Evolutionary conservation across 441 rosid species (phyloP).

Genomic region (Populus hybrid): DNA sequence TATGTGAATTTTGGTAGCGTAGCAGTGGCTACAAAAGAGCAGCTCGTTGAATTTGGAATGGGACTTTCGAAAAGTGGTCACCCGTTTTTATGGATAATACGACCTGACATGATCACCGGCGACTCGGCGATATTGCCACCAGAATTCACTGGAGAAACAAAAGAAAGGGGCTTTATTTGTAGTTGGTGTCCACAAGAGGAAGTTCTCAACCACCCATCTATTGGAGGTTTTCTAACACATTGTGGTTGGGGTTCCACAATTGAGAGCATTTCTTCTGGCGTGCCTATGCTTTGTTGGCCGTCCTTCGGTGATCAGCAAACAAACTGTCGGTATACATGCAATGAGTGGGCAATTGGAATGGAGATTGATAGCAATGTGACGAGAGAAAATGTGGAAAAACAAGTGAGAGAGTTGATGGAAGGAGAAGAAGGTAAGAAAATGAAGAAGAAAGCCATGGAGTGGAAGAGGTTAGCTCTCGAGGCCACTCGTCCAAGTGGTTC

Average conservation of each 20-base stretch:
- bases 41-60: not conserved
- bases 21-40: not conserved
- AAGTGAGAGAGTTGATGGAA: constrained; percentile 39
- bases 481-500: not conserved
- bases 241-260: too few relatives aligned
- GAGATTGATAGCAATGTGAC: constrained; percentile 40
- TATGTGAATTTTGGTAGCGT: not conserved
- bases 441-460: constrained; percentile 33
- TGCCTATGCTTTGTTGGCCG: constrained; percentile 9
- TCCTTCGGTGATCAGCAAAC: constrained; percentile 51
- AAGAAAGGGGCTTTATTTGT: constrained; percentile 16
- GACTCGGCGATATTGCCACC: not conserved
- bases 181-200: too few relatives aligned
- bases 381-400: constrained; percentile 37
- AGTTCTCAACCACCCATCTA: too few relatives aligned
- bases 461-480: constrained; percentile 19
- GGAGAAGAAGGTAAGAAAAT: constrained; percentile 38
- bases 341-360: constrained; percentile 49
- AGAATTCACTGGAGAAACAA: too few relatives aligned
- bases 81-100: not conserved
- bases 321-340: constrained; percentile 42
- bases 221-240: too few relatives aligned
- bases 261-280: too few relatives aligned
- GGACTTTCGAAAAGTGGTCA: too few relatives aligned
- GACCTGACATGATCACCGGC: constrained; percentile 27